Evolutionary conservation across 306 rosid species (phyloP), one percentile per base, ranked within the genome.

Genomic region (Cotoneaster glaucophyllus): DNA sequence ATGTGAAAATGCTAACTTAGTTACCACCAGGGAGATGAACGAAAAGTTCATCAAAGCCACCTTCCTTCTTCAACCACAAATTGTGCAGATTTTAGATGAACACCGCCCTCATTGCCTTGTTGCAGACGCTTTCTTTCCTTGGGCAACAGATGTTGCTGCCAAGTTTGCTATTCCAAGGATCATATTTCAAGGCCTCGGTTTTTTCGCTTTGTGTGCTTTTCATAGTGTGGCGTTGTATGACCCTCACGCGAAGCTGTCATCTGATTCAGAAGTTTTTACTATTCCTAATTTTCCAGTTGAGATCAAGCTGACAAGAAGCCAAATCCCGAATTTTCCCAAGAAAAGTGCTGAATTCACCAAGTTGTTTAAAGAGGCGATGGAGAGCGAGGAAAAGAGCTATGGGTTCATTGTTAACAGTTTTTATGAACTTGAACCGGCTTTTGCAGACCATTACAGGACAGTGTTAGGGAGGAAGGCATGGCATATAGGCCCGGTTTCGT

Each of bases 341-440:
- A 9, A 37, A 37, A 37, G 39, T 37, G 41, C 41, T 37, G 41
- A 37, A 37, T 37, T 37, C 41, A 37, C 41, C 10, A 37, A 37
- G 41, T 37, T 37, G 41, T 7, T 37, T 37, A 37, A 2, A 82
- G 84, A 32, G 76, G 82, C 2, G 2, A 37, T 6, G 41, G 41
- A 37, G 41, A 37, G 41, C 41, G 91, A 82, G 73, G 1, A 32
- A 66, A 83, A 57, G 8, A 83, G 90, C 70, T 80, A 2, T 52
- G 89, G 97, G 15, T 80, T 80, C 74, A 44, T 89, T 11, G 82
- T 84, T 0, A 91, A 91, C 68, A 91, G 83, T 67, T 84, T 91
- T 73, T 78, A 84, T 45, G 88, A 84, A 22, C 81, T 87, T 0
- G 93, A 91, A 24, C 82, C 86, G 0, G 82, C 80, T 65, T 86